Evolutionary conservation across 345 rosid genomes (phyloP).

Genomic region (Bruguiera parviflora): DNA sequence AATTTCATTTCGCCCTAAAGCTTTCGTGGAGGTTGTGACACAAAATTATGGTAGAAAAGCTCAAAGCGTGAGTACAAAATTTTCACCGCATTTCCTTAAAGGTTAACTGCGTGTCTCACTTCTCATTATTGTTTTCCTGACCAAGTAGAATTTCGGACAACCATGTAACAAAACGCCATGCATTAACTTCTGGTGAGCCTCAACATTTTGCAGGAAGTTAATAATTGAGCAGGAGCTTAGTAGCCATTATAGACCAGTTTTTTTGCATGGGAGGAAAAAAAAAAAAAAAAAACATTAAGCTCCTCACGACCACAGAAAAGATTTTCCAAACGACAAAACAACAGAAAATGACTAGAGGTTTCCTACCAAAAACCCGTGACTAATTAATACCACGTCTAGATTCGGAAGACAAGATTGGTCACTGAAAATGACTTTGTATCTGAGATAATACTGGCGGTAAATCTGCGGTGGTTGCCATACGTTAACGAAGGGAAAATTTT

Average conservation of each 20-base stretch:
- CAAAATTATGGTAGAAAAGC: too few relatives aligned
- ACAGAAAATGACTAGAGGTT: conserved; percentile 17
- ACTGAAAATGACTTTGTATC: conserved; percentile 26
- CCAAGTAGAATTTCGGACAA: not conserved
- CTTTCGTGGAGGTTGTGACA: too few relatives aligned
- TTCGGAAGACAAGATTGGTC: conserved; percentile 12
- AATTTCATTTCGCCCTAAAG: too few relatives aligned
- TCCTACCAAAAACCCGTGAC: conserved; percentile 24
- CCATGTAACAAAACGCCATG: not conserved
- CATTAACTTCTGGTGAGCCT: too few relatives aligned
- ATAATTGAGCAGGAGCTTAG: not conserved
- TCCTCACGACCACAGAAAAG: not conserved
- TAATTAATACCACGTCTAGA: conserved; percentile 3
- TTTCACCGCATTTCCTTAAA: too few relatives aligned
- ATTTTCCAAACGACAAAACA: not conserved
- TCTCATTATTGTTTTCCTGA: not conserved
- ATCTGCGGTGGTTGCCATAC: conserved; percentile 11
- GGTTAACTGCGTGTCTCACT: too few relatives aligned
- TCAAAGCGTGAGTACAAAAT: too few relatives aligned
- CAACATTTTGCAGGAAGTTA: not conserved
- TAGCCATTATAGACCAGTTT: not conserved
- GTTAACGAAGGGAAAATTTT: conserved; percentile 1
- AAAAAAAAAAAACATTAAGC: not conserved
- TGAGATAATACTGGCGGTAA: conserved; percentile 19
- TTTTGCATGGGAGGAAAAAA: not conserved